Percentiles rank a stretch among this genome's conserved stretches.
Evolutionary conservation across 129 eudicot species (phyloP).

Genomic region (Helianthus tuberosus): DNA sequence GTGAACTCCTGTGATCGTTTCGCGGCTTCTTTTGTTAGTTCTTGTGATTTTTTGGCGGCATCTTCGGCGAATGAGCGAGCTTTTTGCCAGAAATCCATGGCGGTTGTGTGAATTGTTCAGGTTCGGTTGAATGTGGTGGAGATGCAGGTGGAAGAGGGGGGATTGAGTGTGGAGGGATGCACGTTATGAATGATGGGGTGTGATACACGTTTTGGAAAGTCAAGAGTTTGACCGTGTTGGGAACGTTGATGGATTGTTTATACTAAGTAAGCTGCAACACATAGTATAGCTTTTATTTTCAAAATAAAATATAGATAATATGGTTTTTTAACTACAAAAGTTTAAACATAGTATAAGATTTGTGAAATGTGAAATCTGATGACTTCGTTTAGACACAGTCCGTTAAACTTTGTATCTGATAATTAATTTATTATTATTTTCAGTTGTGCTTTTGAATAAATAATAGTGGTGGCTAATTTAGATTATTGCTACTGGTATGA

Average conservation of each 20-base stretch:
- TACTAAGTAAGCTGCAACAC: background rate
- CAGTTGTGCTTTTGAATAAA: too few species aligned
- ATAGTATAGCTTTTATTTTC: too few species aligned
- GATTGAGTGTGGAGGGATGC: constrained; percentile 33
- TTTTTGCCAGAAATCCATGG: constrained; percentile 85
- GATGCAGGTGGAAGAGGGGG: constrained; percentile 7
- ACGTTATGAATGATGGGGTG: constrained; percentile 35
- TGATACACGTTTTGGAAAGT: constrained; percentile 22
- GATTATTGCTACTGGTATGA: too few species aligned
- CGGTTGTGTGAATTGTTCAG: constrained; percentile 4
- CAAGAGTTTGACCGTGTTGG: constrained; percentile 31
- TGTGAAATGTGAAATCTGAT: too few species aligned
- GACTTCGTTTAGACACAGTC: too few species aligned
- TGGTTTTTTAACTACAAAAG: too few species aligned
- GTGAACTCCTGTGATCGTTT: constrained; percentile 59
- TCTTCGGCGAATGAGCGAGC: constrained; percentile 86
- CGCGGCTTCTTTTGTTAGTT: constrained; percentile 57
- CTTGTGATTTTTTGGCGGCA: constrained; percentile 73
- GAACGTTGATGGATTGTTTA: constrained; percentile 1
- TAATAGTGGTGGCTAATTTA: too few species aligned
- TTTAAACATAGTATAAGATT: too few species aligned
- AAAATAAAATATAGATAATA: too few species aligned
- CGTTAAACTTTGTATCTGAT: too few species aligned
- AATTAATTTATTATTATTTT: too few species aligned
- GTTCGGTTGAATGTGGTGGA: constrained; percentile 26